Percentiles rank a stretch among this genome's conserved stretches.
Evolutionary conservation across 768 basidiomycete genomes (phyloP).

Genomic region (Panaeolus cyanescens): DNA sequence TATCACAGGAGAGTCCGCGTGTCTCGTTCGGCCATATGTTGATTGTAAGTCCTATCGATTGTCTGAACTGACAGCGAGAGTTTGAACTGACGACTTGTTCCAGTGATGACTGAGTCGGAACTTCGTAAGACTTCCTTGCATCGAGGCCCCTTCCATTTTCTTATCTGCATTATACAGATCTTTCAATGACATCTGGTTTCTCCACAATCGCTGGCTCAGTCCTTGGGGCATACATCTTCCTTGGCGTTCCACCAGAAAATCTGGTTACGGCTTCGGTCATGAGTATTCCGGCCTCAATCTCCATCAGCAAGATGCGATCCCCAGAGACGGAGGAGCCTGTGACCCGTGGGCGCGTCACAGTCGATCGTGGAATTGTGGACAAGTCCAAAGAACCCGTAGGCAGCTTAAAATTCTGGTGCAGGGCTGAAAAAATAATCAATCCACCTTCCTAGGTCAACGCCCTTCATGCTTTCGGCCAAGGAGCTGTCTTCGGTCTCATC

Average conservation of each 20-base stretch:
- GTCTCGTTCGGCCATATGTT: conserved; percentile 82
- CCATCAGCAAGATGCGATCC: conserved; percentile 85
- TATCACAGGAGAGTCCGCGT: conserved; percentile 68
- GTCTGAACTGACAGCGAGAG: not conserved
- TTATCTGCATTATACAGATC: conserved; percentile 35
- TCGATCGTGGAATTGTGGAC: conserved; percentile 73
- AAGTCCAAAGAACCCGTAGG: conserved; percentile 52
- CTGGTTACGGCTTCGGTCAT: conserved; percentile 89
- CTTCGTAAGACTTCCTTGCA: conserved; percentile 48
- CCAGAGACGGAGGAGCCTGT: conserved; percentile 87
- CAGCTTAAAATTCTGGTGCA: conserved; percentile 5
- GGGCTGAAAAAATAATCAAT: not conserved
- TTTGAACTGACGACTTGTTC: not conserved
- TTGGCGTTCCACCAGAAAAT: conserved; percentile 79
- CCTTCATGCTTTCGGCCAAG: conserved; percentile 86
- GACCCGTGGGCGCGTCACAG: conserved; percentile 77
- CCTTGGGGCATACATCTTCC: conserved; percentile 76
- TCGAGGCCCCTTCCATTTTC: not conserved
- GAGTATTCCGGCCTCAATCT: conserved; percentile 94
- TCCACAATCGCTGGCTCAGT: conserved; percentile 94
- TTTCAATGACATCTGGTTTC: conserved; percentile 91
- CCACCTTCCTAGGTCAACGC: conserved; percentile 57
- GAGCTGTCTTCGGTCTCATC: conserved; percentile 81
- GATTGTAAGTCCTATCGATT: conserved; percentile 41
- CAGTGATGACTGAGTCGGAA: conserved; percentile 82